Evolutionary conservation across 352 stramenopile genomes (phyloP).

Genomic region (Blastocystis sp.): DNA sequence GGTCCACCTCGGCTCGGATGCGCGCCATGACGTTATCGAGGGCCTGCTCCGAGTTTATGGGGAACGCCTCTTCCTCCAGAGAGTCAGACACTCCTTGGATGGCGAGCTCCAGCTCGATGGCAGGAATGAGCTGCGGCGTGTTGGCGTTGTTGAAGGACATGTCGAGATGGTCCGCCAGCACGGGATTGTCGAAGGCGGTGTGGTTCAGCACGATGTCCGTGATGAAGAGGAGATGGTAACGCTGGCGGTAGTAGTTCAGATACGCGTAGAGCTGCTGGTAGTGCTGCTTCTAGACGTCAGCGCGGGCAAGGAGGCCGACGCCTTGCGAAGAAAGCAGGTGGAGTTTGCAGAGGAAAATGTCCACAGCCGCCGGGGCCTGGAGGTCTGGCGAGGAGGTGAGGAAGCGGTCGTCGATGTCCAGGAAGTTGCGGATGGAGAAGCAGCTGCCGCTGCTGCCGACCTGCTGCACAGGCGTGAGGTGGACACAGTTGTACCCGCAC

Average conservation of each 20-base stretch:
- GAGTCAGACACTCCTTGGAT: conserved; percentile 23
- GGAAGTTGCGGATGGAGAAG: conserved; percentile 66
- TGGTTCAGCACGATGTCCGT: conserved; percentile 71
- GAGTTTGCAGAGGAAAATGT: not conserved
- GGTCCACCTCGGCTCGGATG: not conserved
- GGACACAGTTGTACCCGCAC: conserved; percentile 70
- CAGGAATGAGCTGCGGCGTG: conserved; percentile 64
- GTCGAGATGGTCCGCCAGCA: conserved; percentile 55
- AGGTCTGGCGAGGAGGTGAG: not conserved
- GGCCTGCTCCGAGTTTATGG: conserved; percentile 1
- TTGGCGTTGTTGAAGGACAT: conserved; percentile 56
- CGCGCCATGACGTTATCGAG: not conserved
- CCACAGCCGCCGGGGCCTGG: not conserved
- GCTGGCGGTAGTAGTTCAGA: conserved; percentile 19
- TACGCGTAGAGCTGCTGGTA: conserved; percentile 1
- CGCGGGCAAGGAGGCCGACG: not conserved
- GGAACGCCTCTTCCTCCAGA: conserved; percentile 21
- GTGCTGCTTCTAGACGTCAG: conserved; percentile 27
- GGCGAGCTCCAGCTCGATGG: conserved; percentile 64
- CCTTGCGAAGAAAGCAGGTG: conserved; percentile 15
- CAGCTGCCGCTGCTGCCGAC: conserved; percentile 63
- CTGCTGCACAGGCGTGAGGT: conserved; percentile 69
- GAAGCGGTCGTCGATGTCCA: conserved; percentile 55
- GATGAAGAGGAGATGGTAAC: conserved; percentile 57
- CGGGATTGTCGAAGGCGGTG: conserved; percentile 62